phyloP scores from a whole-genome alignment of 2,329 filamentous ascomycete genomes.

The Cladosporium sp. region DNA sequence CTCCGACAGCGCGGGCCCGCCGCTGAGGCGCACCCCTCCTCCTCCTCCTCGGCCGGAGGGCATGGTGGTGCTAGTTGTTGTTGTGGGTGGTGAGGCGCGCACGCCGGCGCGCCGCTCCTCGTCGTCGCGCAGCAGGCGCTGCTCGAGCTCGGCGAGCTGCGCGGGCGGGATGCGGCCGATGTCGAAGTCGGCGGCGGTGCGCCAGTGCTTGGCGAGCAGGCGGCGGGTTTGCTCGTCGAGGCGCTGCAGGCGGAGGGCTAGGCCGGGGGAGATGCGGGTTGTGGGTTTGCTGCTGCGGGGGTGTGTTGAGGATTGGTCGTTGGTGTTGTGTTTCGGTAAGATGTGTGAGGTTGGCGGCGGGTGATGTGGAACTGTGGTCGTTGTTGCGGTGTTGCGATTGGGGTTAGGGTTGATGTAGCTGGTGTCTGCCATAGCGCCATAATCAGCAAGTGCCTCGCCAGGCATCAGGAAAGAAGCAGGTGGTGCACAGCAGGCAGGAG shows the following conservation, averaged over 20 bases:
- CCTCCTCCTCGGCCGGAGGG: conserved; percentile 12
- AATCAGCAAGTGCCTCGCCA: background rate
- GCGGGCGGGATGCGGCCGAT: conserved; percentile 65
- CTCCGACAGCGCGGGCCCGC: conserved; percentile 32
- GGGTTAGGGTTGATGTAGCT: no score
- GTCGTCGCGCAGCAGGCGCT: conserved; percentile 48
- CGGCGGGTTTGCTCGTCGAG: conserved; percentile 32
- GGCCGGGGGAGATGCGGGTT: conserved; percentile 33
- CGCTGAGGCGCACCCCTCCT: conserved; percentile 26
- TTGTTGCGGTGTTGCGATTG: background rate
- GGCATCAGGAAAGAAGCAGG: background rate
- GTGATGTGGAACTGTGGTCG: background rate
- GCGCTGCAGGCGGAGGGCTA: conserved; percentile 39
- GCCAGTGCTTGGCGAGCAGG: conserved; percentile 29
- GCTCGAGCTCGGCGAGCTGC: conserved; percentile 62
- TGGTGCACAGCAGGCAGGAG: no score
- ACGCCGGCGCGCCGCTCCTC: conserved; percentile 49
- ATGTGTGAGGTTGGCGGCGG: background rate
- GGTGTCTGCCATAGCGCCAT: background rate
- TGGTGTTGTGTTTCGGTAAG: background rate
- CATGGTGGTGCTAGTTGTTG: conserved; percentile 13
- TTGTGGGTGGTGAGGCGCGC: conserved; percentile 45
- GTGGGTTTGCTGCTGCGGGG: conserved; percentile 31
- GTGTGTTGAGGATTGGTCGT: conserved; percentile 3
- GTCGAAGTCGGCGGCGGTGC: conserved; percentile 39